phyloP scores from a whole-genome alignment of 768 basidiomycete genomes.

The Collybia mongolica region DNA sequence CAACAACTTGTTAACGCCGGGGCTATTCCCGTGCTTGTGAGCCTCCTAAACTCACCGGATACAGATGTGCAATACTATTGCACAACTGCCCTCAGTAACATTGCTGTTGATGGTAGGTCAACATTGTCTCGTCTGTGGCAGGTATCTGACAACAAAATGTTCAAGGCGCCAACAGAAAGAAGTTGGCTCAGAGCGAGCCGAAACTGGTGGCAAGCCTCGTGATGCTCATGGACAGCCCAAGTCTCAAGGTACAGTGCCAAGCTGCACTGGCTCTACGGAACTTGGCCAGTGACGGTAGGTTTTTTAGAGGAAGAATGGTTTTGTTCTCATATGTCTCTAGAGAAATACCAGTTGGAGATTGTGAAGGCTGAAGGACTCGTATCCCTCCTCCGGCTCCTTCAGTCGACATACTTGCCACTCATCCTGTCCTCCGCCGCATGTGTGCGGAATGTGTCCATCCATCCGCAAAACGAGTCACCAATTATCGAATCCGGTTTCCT shows the following conservation, averaged over 20 bases:
- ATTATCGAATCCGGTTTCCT: conserved; percentile 99
- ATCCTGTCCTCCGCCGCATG: conserved; percentile 98
- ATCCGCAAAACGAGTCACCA: conserved; percentile 97
- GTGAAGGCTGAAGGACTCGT: conserved; percentile 93
- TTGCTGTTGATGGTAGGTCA: conserved; percentile 85
- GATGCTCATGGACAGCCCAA: conserved; percentile 93
- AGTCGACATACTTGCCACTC: conserved; percentile 95
- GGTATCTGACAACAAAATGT: background rate
- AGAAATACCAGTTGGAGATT: conserved; percentile 98
- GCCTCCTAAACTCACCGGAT: conserved; percentile 90
- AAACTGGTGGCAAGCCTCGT: conserved; percentile 94
- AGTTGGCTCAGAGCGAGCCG: conserved; percentile 90
- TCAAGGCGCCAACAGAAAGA: conserved; percentile 84
- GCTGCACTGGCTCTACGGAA: conserved; percentile 95
- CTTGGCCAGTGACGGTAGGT: conserved; percentile 89
- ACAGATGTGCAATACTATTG: conserved; percentile 99
- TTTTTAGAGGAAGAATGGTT: background rate
- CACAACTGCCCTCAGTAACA: conserved; percentile 97
- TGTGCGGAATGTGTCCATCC: conserved; percentile 98
- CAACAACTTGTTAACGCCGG: conserved; percentile 98
- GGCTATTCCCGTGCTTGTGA: conserved; percentile 95
- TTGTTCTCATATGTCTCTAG: conserved; percentile 36
- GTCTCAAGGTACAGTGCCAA: conserved; percentile 98
- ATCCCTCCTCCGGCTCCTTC: conserved; percentile 88
- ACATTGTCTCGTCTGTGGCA: background rate